Percentiles rank a stretch among this genome's conserved stretches.
These are phyloP conservation scores for Graphium sp. DNA, from an alignment of 2,329 filamentous ascomycete genomes.

Conservation along the genomic window DNA sequence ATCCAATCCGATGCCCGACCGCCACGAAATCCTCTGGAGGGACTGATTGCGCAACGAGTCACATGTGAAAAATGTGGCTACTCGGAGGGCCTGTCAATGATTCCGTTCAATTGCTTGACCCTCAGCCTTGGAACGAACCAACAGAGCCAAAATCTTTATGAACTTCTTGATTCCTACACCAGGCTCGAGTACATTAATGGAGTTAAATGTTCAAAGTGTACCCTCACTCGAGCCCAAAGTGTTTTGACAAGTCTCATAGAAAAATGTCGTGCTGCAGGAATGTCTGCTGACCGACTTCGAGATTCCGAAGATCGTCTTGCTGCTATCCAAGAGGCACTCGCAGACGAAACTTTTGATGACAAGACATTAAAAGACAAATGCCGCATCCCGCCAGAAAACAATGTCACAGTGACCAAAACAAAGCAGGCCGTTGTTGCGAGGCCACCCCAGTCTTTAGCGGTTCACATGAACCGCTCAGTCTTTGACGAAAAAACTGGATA, in stretches of 20 bases:
- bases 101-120: conserved; percentile 86
- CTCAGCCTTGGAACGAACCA: conserved; percentile 55
- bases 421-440: conserved; percentile 77
- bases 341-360: conserved; percentile 66
- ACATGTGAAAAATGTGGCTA: conserved; percentile 74
- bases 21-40: conserved; percentile 66
- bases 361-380: conserved; percentile 45
- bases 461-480: conserved; percentile 84
- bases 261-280: conserved; percentile 19
- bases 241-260: conserved; percentile 29
- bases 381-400: conserved; percentile 48
- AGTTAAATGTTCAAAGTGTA: conserved; percentile 86
- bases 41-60: conserved; percentile 73
- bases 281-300: conserved; percentile 7
- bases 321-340: conserved; percentile 52
- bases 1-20: conserved; percentile 15
- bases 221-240: conserved; percentile 42
- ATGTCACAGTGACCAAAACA: conserved; percentile 68
- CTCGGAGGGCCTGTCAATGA: conserved; percentile 76
- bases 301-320: conserved; percentile 32
- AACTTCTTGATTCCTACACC: conserved; percentile 73
- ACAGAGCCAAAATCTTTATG: conserved; percentile 50
- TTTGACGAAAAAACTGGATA: conserved; percentile 72
- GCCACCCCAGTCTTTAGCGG: conserved; percentile 60
- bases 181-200: conserved; percentile 72